Base-by-base conservation (phyloP, 1,284 basidiomycete genomes). In the Puccinia novopanici region DNA sequence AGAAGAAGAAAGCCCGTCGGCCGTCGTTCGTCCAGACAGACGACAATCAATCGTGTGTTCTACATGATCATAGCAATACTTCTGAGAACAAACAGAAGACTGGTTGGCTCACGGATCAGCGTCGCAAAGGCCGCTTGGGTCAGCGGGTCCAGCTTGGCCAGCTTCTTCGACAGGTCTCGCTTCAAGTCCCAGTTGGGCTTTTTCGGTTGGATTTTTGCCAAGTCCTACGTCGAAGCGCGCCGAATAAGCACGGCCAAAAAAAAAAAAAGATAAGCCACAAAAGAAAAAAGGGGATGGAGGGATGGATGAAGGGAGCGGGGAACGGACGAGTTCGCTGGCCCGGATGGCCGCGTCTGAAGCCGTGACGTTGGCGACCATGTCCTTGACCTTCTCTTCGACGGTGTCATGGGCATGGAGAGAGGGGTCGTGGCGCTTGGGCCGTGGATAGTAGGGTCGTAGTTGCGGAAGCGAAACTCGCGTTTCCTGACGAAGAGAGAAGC, bases 111-210 rank as follows among this genome's bases (percentile, higher is more conserved):
- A 80, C 78, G 37, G 15, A 80, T 80, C 15, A 80, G 50, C 17
- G 57, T 74, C 48, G 71, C 78, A 55, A 74, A 65, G 13, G 78
- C 78, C 40, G 71, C 57, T 68, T 80, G 71, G 5, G 57, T 80
- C 3, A 74, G 30, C 37, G 71, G 71, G 24, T 80, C 78, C 42
- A 80, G n/a, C 52, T 74, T 74, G 52, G 48, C 37, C 30, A 74
- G 59, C 50, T 80, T 80, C 57, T 80, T 80, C 2, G 57, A 48
- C 42, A 80, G 68, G 57, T 80, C 78, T 57, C 78, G 45, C 48
- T 80, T 80, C 30, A 80, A 72, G 65, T 80, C 78, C 78, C 78
- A 80, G 73, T 80, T 80, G 6, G 71, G 71, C 57, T 80, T 80
- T 40, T 80, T 80, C 1, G 78, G 78, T 74, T 80, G 71, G 30